Evolutionary conservation across 768 basidiomycete genomes (phyloP).

Genomic region (Termitomyces sp.): DNA sequence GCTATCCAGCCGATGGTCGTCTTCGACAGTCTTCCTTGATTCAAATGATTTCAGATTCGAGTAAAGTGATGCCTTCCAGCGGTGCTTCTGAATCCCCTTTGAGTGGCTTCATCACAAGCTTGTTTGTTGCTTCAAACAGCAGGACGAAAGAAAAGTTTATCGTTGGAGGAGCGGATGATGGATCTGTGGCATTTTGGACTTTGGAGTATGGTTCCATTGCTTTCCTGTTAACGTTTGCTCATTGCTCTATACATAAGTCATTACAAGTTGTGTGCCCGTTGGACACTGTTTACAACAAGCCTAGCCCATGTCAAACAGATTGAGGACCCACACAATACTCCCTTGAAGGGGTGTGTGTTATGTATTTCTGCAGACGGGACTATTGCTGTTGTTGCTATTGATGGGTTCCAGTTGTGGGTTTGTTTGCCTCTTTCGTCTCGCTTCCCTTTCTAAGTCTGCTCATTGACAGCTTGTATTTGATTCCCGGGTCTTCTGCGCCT

Average conservation of each 20-base stretch:
- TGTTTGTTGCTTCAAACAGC: conserved; percentile 53
- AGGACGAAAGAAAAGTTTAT: conserved; percentile 58
- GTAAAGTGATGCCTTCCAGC: conserved; percentile 18
- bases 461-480: conserved; percentile 56
- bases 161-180: conserved; percentile 74
- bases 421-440: neutral
- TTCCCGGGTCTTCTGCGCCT: conserved; percentile 76
- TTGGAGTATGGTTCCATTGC: conserved; percentile 40
- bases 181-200: conserved; percentile 72
- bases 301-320: conserved; percentile 56
- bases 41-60: conserved; percentile 25
- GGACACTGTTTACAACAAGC: conserved; percentile 68
- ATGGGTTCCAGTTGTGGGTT: conserved; percentile 74
- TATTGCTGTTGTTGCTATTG: conserved; percentile 70
- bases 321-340: conserved; percentile 42
- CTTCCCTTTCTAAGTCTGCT: neutral
- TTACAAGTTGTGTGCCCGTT: conserved; percentile 60
- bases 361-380: conserved; percentile 79
- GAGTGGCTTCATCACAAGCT: conserved; percentile 37
- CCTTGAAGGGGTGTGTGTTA: conserved; percentile 61
- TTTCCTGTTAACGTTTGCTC: neutral
- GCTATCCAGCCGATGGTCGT: conserved; percentile 42
- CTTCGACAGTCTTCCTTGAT: conserved; percentile 42
- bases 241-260: conserved; percentile 33
- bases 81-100: conserved; percentile 43